phyloP scores from a whole-genome alignment of 441 rosid species.

The Hypseocharis bilobata region DNA sequence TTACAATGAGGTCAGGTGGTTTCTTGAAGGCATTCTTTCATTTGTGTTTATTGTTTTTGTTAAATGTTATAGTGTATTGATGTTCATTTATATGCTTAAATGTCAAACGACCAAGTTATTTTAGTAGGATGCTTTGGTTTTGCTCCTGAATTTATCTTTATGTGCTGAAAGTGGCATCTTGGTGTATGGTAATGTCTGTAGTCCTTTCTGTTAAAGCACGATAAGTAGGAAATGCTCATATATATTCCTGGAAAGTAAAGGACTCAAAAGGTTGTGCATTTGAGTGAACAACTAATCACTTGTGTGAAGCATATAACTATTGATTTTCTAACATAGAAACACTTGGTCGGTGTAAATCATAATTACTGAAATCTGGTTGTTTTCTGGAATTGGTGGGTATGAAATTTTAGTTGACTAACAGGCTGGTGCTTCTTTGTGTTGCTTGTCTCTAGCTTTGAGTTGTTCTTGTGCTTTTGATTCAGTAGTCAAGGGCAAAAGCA shows the following conservation, averaged over 20 bases:
- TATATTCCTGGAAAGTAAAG: neutral
- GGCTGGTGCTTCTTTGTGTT: neutral
- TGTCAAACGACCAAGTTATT: neutral
- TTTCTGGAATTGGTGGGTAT: neutral
- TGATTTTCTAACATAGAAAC: neutral
- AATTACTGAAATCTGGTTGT: neutral
- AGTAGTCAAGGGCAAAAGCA: neutral
- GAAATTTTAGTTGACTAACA: neutral
- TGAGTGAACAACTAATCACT: neutral
- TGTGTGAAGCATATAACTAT: neutral
- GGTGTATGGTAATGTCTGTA: neutral
- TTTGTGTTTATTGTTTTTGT: neutral
- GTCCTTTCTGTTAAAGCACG: neutral
- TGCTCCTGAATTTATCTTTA: neutral
- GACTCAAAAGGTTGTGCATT: neutral
- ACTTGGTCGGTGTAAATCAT: neutral
- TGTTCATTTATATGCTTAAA: neutral
- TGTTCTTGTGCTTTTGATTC: neutral
- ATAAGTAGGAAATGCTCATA: neutral
- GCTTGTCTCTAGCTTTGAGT: neutral
- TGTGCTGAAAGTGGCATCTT: neutral
- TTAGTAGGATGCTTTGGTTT: neutral
- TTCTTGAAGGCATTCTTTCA: slow-evolving; percentile 22
- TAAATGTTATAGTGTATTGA: neutral
- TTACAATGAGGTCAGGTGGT: slow-evolving; percentile 80